Evolutionary conservation across 345 rosid genomes (phyloP), one percentile per base, ranked within the genome.

Genomic region (Clausena lansium): DNA sequence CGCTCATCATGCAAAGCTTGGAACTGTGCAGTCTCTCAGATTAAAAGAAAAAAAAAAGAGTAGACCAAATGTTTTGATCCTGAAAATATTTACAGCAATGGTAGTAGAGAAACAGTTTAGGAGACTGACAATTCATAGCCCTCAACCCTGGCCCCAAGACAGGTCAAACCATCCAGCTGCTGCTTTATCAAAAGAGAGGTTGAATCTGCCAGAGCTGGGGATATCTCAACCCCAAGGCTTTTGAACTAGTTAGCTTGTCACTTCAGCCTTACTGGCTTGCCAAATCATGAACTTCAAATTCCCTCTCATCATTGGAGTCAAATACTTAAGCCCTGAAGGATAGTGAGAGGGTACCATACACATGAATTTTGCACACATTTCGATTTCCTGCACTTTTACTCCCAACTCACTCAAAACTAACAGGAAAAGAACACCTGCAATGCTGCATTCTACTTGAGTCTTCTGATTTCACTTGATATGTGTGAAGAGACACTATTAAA

Each of bases 201-300:
- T 65, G 58, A 25, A 24, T 45, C 58, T 2, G 22, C 73, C 9
- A 69, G 20, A 4, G 30, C 45, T 19, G 32, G 59, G 39, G 10
- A 68, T 76, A 58, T 68, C 45, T 68, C 32, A 57, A 28, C 66
- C 11, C 45, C 22, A 58, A 11, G 28, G 10, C 6, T 62, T 60
- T 32, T 62, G 11, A 35, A 63, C 47, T 61, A 68, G 67, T 69
- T 60, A 45, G 59, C 63, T 19, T 62, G 60, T 74, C 55, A 62
- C 70, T 50, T 70, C 54, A n/a, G 13, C 70, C 45, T n/a, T 47
- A 32, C 61, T 47, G 47, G 62, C 11, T 30, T 30, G 14, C 77
- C n/a, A 65, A 35, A 50, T 35, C 3, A 22, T 35, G 24, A 33
- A 65, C 61, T 54, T 22, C 35, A 25, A 76, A 22, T 65, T 50